Conservation (phyloP, 2,329 filamentous ascomycete species). For the Plectosphaerella sp. region DNA sequence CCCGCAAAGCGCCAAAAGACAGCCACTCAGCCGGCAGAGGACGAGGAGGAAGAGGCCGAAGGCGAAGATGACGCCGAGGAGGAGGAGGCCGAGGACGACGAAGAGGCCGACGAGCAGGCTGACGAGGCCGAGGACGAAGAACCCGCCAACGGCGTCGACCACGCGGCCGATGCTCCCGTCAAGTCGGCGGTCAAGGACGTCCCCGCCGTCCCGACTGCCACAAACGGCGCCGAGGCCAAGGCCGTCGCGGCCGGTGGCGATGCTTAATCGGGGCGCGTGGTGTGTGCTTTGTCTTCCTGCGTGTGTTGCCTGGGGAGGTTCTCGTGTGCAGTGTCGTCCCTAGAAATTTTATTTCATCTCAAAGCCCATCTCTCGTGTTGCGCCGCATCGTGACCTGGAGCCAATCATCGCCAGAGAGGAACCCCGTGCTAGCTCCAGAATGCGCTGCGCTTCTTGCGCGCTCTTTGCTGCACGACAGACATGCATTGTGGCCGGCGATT, state of each 20-base stretch:
- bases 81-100: conserved; percentile 17
- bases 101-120: conserved; percentile 13
- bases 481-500: background rate
- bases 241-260: conserved; percentile 15
- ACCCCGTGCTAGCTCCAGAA: background rate
- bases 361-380: too few species aligned
- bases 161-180: conserved; percentile 14
- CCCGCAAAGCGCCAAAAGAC: conserved; percentile 51
- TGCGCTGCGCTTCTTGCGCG: background rate
- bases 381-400: too few species aligned
- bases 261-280: conserved; percentile 3
- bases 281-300: too few species aligned
- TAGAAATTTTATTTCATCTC: too few species aligned
- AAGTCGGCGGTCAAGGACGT: conserved; percentile 16
- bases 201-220: conserved; percentile 14
- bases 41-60: conserved; percentile 21
- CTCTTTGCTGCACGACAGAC: background rate
- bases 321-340: too few species aligned
- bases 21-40: conserved; percentile 26
- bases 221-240: conserved; percentile 18
- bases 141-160: conserved; percentile 13
- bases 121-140: conserved; percentile 20
- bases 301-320: too few species aligned
- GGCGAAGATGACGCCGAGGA: conserved; percentile 23
- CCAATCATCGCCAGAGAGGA: too few species aligned